phyloP scores from a whole-genome alignment of 306 rosid species.

The Neltuma alba region DNA sequence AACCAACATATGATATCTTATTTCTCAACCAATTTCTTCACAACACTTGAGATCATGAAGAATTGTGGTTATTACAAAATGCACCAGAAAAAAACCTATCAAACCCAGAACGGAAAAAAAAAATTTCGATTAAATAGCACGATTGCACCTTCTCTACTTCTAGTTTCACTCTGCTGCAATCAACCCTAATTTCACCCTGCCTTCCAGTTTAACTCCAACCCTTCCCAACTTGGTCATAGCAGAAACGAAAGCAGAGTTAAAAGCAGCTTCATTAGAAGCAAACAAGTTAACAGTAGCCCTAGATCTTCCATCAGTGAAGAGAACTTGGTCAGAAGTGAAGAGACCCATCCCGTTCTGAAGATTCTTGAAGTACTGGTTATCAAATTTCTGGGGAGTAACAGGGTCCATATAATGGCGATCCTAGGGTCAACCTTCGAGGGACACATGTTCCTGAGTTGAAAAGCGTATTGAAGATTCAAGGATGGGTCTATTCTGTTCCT shows the following conservation, averaged over 20 bases:
- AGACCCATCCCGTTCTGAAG: constrained; percentile 79
- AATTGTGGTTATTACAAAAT: not conserved
- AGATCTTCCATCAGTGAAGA: constrained; percentile 69
- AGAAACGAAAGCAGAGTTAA: constrained; percentile 53
- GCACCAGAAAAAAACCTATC: not conserved
- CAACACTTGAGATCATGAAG: not conserved
- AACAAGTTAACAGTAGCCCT: constrained; percentile 65
- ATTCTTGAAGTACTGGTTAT: constrained; percentile 82
- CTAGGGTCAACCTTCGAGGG: constrained; percentile 67
- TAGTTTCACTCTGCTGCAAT: constrained; percentile 58
- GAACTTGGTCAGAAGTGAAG: constrained; percentile 73
- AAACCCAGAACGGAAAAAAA: not conserved
- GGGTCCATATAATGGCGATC: constrained; percentile 79
- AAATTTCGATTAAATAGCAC: not conserved
- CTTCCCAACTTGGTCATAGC: constrained; percentile 85
- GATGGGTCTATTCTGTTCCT: constrained; percentile 68
- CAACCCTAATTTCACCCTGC: constrained; percentile 72
- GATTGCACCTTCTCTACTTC: not conserved
- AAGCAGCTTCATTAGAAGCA: constrained; percentile 64
- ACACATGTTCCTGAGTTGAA: constrained; percentile 61
- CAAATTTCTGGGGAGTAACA: constrained; percentile 58
- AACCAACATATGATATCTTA: not conserved
- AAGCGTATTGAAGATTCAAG: constrained; percentile 57
- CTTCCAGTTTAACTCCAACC: constrained; percentile 71
- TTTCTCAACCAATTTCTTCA: not conserved